Evolutionary conservation across 345 rosid species (phyloP).

Genomic region (Ricinus communis): DNA sequence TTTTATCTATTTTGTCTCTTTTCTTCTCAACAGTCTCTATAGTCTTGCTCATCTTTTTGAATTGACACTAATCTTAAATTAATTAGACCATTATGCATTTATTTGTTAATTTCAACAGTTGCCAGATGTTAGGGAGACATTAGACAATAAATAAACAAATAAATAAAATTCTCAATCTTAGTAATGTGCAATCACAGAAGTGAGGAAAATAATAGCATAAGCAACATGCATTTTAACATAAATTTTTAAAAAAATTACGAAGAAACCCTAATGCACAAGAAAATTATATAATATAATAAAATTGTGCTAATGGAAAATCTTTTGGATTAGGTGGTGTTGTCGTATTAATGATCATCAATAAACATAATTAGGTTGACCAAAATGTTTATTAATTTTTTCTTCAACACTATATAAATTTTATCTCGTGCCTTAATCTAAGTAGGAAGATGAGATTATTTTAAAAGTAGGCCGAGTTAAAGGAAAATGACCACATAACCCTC

Average conservation of each 20-base stretch:
- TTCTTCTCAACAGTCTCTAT: neutral
- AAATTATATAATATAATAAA: too few relatives aligned
- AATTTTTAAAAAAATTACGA: too few relatives aligned
- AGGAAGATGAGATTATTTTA: too few relatives aligned
- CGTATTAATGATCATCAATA: neutral
- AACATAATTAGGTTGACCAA: neutral
- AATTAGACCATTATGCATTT: neutral
- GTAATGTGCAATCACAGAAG: too few relatives aligned
- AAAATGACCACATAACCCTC: too few relatives aligned
- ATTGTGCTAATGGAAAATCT: neutral
- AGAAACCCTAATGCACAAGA: neutral
- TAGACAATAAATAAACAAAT: conserved; percentile 10
- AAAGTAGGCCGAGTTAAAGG: too few relatives aligned
- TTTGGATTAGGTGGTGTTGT: neutral
- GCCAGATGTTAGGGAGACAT: conserved; percentile 28
- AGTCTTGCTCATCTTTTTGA: neutral
- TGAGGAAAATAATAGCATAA: too few relatives aligned
- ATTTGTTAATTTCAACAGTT: conserved; percentile 16
- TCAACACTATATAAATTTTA: too few relatives aligned
- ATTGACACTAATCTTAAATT: neutral
- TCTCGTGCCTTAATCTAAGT: too few relatives aligned
- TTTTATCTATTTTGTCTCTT: conserved; percentile 1
- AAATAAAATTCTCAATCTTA: too few relatives aligned
- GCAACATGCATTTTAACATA: too few relatives aligned
- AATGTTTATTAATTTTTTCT: too few relatives aligned